Evolutionary conservation across 2,329 filamentous ascomycete genomes (phyloP).

Genomic region (Xylariomycetidae sp.): DNA sequence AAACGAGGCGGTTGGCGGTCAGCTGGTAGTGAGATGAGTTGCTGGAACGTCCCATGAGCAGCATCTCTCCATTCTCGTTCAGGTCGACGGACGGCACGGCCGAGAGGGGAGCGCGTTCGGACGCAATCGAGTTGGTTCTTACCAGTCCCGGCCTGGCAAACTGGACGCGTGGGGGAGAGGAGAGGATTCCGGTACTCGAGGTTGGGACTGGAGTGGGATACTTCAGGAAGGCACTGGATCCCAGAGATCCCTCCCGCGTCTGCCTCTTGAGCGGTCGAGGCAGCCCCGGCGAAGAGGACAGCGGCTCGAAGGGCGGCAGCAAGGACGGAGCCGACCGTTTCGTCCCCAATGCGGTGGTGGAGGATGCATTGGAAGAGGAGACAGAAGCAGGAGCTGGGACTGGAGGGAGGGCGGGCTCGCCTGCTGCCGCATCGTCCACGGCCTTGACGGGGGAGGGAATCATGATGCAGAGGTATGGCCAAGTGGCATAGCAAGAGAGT

Average conservation of each 20-base stretch:
- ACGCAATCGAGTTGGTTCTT: constrained; percentile 57
- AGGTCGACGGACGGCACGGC: constrained; percentile 79
- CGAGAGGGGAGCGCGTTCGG: constrained; percentile 77
- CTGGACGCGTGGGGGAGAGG: constrained; percentile 63
- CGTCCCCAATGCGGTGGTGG: constrained; percentile 33
- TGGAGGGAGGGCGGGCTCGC: constrained; percentile 30
- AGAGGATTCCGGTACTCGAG: constrained; percentile 86
- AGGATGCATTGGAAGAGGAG: no score
- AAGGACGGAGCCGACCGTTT: constrained; percentile 62
- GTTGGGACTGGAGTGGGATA: constrained; percentile 94
- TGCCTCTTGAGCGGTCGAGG: constrained; percentile 66
- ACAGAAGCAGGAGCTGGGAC: no score
- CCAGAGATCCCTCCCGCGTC: constrained; percentile 33
- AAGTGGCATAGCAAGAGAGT: constrained; percentile 20
- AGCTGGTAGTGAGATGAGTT: constrained; percentile 95
- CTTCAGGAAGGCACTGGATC: constrained; percentile 49
- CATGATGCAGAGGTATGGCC: constrained; percentile 17
- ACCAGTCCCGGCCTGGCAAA: constrained; percentile 42
- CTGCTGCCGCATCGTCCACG: constrained; percentile 25
- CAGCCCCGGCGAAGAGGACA: constrained; percentile 70
- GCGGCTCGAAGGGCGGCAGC: constrained; percentile 72
- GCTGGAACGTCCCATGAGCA: constrained; percentile 88
- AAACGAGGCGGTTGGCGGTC: constrained; percentile 85
- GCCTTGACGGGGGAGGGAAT: constrained; percentile 21
- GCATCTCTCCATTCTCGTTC: constrained; percentile 69